Evolutionary conservation across 306 rosid species (phyloP), one percentile per base, ranked within the genome.

Genomic region (Bauhinia variegata): DNA sequence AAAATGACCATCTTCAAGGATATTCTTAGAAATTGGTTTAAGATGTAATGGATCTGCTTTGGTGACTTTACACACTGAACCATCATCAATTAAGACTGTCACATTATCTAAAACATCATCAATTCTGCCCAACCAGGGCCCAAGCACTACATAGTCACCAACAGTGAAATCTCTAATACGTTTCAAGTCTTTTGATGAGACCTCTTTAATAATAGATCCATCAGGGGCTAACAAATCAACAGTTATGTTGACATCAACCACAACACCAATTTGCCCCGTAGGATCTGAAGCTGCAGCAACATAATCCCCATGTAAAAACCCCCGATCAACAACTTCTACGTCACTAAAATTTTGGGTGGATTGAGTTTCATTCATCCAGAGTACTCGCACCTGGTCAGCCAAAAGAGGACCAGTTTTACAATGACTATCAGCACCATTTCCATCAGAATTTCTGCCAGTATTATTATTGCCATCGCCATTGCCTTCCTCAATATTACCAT

Each of bases 101-200:
- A 95, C 99, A 67, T 95, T 95, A 77, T 95, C 99, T 77, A 90
- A 74, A 84, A 95, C 92, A 80, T 90, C 97, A 73, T 90, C 99
- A 63, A 95, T 48, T 87, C 92, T 86, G 67, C 99, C 99, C 52
- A 95, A 73, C 99, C 99, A 95, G 28, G 92, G 78, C 67, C 97
- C 99, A 43, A 75, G 99, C 63, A 95, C 97, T 76, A 88, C 99
- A 73, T 95, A 87, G 78, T 95, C 99, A 67, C 97, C 97, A 63
- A 88, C 91, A 2, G 95, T 80, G 76, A 90, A 95, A 71, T 95
- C 97, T 77, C 99, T 90, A 36, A 95, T 87, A 23, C 99, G 99
- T 74, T 75, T 83, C 14, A 95, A 81, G 68, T 82, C 79, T 75
- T 86, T 85, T 9, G 99, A 83, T 14, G 88, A 83, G 36, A 95